Base-by-base conservation (phyloP, 352 stramenopile genomes). In the Phytopythium vexans region DNA sequence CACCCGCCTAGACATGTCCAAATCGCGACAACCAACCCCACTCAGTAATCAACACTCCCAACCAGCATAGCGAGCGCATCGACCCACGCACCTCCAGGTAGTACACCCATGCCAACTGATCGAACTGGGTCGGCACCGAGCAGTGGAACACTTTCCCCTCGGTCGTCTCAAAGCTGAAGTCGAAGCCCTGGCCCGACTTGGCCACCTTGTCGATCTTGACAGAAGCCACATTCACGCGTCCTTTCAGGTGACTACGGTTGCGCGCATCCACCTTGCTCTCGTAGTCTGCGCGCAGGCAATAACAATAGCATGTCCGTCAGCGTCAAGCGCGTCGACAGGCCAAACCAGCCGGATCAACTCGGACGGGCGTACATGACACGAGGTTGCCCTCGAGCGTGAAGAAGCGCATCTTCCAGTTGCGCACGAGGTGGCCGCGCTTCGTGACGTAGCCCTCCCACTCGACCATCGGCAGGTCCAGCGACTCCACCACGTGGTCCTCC, bases 371-470 rank as follows among this genome's bases (percentile, higher is more conserved):
- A 88, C 77, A 95, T 32, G 83, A 95, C 36, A 95, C 54, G 44
- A 90, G 68, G 56, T 91, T 95, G 42, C 83, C 84, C 37, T 95
- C 86, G 15, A 95, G 62, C 35, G 84, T 94, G 64, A 95, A 95
- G 49, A 92, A 95, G 11, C 86, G 74, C 59, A 79, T 77, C 52
- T 94, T 95, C 86, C 86, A 95, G 64, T 95, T 94, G 45, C 84
- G 78, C 54, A 95, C 83, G 37, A 95, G 64, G 50, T 95, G 83
- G 0, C 86, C 84, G 36, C 84, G 72, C 64, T 95, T 95, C n/a
- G 82, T 92, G n/a, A 93, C 86, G 57, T 94, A 95, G 38, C 86
- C 86, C 66, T 95, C 86, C 86, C 86, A 95, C 58, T 95, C 86
- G 33, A 92, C 80, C 21, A 90, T 91, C 16, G 85, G 86, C 47